Percentiles rank a stretch among this genome's conserved stretches.
Evolutionary conservation across 768 basidiomycete genomes (phyloP).

Genomic region (Fomitopsis serialis): DNA sequence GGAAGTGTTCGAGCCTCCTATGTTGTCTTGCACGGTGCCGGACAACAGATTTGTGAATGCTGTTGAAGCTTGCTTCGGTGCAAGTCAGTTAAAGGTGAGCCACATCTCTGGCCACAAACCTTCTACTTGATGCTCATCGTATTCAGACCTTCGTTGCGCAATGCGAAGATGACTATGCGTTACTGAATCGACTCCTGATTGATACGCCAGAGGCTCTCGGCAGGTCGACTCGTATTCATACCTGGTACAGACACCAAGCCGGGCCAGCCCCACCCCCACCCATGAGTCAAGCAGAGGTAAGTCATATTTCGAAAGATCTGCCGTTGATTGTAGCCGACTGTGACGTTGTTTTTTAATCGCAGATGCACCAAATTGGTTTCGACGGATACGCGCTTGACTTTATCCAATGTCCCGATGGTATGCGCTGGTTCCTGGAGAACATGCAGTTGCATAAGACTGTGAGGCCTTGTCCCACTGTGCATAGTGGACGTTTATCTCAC

Average conservation of each 20-base stretch:
- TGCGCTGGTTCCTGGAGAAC: slow-evolving; percentile 67
- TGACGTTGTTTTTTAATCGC: background rate
- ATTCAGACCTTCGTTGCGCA: slow-evolving; percentile 81
- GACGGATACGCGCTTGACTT: slow-evolving; percentile 83
- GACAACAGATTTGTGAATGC: slow-evolving; percentile 56
- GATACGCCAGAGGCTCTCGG: slow-evolving; percentile 53
- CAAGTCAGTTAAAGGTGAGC: slow-evolving; percentile 57
- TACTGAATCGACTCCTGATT: slow-evolving; percentile 62
- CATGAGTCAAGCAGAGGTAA: slow-evolving; percentile 54
- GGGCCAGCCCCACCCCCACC: slow-evolving; percentile 54
- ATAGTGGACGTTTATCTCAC: background rate
- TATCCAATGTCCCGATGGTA: slow-evolving; percentile 68
- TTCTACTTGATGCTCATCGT: background rate
- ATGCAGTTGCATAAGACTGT: slow-evolving; percentile 73
- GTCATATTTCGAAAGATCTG: background rate
- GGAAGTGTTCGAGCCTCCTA: slow-evolving; percentile 83
- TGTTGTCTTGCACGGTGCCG: slow-evolving; percentile 65
- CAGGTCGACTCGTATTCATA: slow-evolving; percentile 49
- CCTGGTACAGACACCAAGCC: slow-evolving; percentile 54
- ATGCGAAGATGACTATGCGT: slow-evolving; percentile 73
- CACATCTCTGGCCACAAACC: background rate
- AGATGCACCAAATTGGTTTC: slow-evolving; percentile 64
- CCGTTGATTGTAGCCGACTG: slow-evolving; percentile 1
- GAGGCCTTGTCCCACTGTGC: slow-evolving; percentile 17
- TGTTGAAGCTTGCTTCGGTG: slow-evolving; percentile 68